Conservation (phyloP, 352 stramenopile species). For the Globisporangium cederbergense region DNA sequence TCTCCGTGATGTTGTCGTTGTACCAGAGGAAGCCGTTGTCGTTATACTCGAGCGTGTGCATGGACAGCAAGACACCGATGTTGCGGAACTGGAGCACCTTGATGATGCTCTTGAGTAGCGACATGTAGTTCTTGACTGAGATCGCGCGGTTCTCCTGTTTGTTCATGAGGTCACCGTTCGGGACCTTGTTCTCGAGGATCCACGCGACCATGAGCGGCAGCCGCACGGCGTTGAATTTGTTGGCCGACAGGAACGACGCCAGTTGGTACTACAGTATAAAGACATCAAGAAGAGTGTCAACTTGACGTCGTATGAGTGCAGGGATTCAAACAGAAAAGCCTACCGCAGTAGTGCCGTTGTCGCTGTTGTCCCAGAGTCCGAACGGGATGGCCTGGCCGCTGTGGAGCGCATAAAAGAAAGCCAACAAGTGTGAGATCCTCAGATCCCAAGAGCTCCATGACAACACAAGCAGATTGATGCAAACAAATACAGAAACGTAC, state of each 20-base stretch:
- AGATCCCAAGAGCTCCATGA: background rate
- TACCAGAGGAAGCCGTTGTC: conserved; percentile 50
- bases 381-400: conserved; percentile 51
- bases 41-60: conserved; percentile 52
- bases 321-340: conserved; percentile 2
- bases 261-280: conserved; percentile 44
- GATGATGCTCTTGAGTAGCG: conserved; percentile 45
- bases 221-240: conserved; percentile 80
- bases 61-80: conserved; percentile 53
- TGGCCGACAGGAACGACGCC: conserved; percentile 55
- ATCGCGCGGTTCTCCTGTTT: conserved; percentile 58
- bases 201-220: conserved; percentile 59
- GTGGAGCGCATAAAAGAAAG: too few species aligned
- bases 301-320: too few species aligned
- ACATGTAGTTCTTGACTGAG: conserved; percentile 47
- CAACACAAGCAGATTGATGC: background rate
- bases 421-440: background rate
- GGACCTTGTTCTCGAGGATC: conserved; percentile 60
- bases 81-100: conserved; percentile 54
- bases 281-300: background rate
- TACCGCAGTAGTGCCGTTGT: conserved; percentile 68
- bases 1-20: conserved; percentile 29
- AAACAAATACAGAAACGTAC: conserved; percentile 18
- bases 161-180: conserved; percentile 43
- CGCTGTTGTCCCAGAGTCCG: conserved; percentile 62